Base-by-base conservation (phyloP, 2,329 filamentous ascomycete genomes). In the Arthrobotrys musiformis region DNA sequence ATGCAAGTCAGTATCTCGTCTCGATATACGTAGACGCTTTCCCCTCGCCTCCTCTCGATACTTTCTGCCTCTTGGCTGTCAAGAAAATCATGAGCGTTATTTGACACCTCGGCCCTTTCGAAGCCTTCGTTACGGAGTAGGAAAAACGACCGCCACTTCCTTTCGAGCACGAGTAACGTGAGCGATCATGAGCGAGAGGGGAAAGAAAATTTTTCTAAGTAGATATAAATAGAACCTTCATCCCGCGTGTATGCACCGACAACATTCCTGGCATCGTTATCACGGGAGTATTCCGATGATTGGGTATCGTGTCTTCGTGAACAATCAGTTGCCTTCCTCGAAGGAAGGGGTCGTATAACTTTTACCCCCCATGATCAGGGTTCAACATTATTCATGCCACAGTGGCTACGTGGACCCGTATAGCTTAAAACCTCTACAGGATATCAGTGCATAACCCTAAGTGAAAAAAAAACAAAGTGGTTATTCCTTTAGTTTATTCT, bases 1-100 rank as follows among this genome's bases (percentile, higher is more conserved):
- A 66, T 66, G 62, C 62, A 66, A 30, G 22, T 63, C 42, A 44
- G 42, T 50, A 54, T 66, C 62, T 66, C 62, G 62, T 66, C 62
- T 66, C 62, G 62, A 66, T 35, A 40, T 66, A 42, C 62, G 19
- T 48, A 48, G 58, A 62, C 44, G 60, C 30, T 58, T 15, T 40
- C 11, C 30, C 54, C 54, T 40, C 54, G 33, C 54, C 54, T 58
- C 54, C 54, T 56, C 56, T 62, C 40, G 37, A 62, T 62, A 24
- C 33, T 58, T 58, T 40, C 33, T 58, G 11, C 54, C 54, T 37
- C 54, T 58, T 58, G 33, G 54, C 54, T 26, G 11, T 24, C n/a
- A 46, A 46, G n/a, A 62, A 62, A 61, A 30, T 61, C 58, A 62
- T 62, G 58, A 62, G 58, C 58, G 13, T 33, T 46, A 46, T 60